A percentile compares a stretch with the other conserved stretches of the same genome.
These are phyloP conservation scores for Dothistroma pini DNA, from an alignment of 2,329 filamentous ascomycete species.

Conservation along the genomic window DNA sequence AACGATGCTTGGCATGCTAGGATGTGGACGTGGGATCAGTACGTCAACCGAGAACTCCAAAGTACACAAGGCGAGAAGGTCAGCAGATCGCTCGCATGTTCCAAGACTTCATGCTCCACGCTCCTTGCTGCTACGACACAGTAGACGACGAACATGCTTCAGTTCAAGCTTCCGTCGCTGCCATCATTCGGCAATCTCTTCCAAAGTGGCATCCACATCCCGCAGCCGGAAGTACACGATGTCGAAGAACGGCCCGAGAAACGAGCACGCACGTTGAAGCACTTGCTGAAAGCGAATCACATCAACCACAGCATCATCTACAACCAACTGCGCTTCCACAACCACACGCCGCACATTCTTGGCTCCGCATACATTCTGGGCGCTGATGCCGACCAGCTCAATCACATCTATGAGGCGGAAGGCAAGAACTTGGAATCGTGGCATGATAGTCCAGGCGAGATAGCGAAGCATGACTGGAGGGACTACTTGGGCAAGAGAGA, in stretches of 20 bases:
- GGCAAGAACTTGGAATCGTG: slow-evolving; percentile 70
- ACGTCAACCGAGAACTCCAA: too few species aligned
- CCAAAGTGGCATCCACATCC: slow-evolving; percentile 46
- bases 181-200: slow-evolving; percentile 26
- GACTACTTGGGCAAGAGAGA: slow-evolving; percentile 73
- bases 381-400: slow-evolving; percentile 67
- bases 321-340: slow-evolving; percentile 70
- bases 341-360: slow-evolving; percentile 78
- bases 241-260: slow-evolving; percentile 79
- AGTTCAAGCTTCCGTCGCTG: slow-evolving; percentile 30
- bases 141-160: slow-evolving; percentile 22
- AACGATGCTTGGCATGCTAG: not conserved
- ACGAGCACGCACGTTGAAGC: slow-evolving; percentile 77
- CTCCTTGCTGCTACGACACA: not conserved
- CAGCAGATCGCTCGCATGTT: not conserved
- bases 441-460: slow-evolving; percentile 78
- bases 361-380: slow-evolving; percentile 83
- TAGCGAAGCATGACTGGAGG: slow-evolving; percentile 79
- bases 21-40: too few species aligned
- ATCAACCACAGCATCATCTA: slow-evolving; percentile 82
- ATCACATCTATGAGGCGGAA: slow-evolving; percentile 76
- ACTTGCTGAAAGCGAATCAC: slow-evolving; percentile 88
- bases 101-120: not conserved
- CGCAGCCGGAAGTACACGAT: slow-evolving; percentile 69
- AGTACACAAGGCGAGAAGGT: not conserved